Evolutionary conservation across 805 yeast genomes (phyloP), one percentile per base, ranked within the genome.

Genomic region (Lachancea nothofagi): DNA sequence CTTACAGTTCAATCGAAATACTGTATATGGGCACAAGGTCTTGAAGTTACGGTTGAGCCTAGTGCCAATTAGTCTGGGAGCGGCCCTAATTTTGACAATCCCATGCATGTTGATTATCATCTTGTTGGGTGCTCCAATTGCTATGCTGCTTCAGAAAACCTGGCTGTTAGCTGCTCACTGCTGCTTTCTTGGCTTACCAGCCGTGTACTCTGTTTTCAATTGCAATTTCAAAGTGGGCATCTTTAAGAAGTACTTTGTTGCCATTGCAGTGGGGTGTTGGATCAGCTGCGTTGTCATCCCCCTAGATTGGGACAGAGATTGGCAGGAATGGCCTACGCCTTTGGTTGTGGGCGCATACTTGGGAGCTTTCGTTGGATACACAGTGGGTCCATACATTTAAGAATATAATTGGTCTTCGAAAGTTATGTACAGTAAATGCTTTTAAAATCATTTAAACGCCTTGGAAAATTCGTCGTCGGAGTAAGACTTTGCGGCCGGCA

Each of bases 271-370:
- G 8, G 96, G 96, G 1, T 78, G 89, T 5, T 90, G 97, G 97
- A 49, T 87, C 1, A 97, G 97, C 12, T 96, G 90, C 2, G 61
- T 85, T 26, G 97, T 95, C 1, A 88, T 93, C 43, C 97, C 97
- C 0, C 69, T 93, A 43, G 98, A 90, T 61, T 90, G 98, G 98
- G 98, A 90, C 59, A 72, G 97, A 52, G 85, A 83, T 19, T 90
- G 98, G 98, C 98, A 90, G 62, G 73, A 70, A 38, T 90, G 96
- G 94, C 98, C 98, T 5, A 75, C 87, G 39, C 90, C 97, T 0
- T 70, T 90, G 30, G 67, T 90, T 10, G 70, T 75, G 7, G 97
- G 97, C 2, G 78, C 79, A 0, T 86, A 85, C 52, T 23, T 69
- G 0, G 97, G 96, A n/a, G 74, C 80, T 2, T 67, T 77, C 21